Evolutionary conservation across 768 basidiomycete species (phyloP), one percentile per base, ranked within the genome.

Genomic region (Rossbeevera mucosa): DNA sequence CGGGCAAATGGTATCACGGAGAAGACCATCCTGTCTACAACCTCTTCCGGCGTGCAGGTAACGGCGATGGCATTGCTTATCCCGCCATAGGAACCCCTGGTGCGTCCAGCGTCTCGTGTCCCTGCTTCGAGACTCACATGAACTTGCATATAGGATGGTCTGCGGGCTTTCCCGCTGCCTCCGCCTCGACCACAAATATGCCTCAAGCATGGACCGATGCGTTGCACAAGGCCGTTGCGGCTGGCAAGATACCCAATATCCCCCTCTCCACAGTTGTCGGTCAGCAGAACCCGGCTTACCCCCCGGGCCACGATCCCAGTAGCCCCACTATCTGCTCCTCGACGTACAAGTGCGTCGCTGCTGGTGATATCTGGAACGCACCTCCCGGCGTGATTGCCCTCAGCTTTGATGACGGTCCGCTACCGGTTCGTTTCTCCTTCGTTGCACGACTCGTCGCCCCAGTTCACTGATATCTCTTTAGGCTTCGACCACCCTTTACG

Each of bases 341-440:
- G 21, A 87, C 86, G 0, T 85, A 81, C 71, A 79, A 83, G 62
- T 93, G 90, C 66, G 65, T 64, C 47, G 76, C 73, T 38, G 58
- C 75, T 4, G 82, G 77, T 11, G 88, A 91, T 57, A 62, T 90
- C 45, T 86, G 85, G 81, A 81, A 94, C 54, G 88, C 86, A 0
- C 92, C 93, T 0, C 66, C 76, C 26, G 87, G 88, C 7, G 70
- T 76, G 48, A 71, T 90, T 47, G 88, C 74, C 2, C 72, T 81
- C 50, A 76, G 81, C 44, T 92, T 92, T 63, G 91, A 94, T 62
- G 91, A 93, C 62, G 92, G 92, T 0, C 91, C 91, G 0, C 72
- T 77, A 14, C 71, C 74, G 1, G 77, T 79, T 56, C 26, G 72
- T 61, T 33, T 48, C 13, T 28, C 41, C 21, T 36, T 51, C 16